A percentile compares a stretch with the other conserved stretches of the same genome.
These are phyloP conservation scores for Lepiota brunneoincarnata DNA, from an alignment of 768 basidiomycete genomes.

Conservation along the genomic window DNA sequence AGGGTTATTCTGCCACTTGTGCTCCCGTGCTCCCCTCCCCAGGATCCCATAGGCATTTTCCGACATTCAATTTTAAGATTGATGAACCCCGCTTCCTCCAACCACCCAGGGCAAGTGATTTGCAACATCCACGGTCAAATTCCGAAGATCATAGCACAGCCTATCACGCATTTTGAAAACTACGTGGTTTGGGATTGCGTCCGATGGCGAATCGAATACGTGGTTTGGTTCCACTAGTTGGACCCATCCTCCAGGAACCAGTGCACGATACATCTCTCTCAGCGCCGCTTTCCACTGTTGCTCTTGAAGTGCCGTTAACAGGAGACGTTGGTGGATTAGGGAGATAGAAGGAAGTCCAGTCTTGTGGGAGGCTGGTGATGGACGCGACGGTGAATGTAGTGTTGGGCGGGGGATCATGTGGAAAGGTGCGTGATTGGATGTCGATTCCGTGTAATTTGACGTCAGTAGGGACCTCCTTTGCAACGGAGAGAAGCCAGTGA, in stretches of 20 bases:
- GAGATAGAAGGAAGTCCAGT: neutral
- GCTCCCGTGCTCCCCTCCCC: neutral
- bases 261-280: slow-evolving; percentile 5
- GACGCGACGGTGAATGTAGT: neutral
- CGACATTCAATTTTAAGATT: neutral
- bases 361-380: neutral
- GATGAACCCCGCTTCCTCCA: slow-evolving; percentile 4
- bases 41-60: neutral
- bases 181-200: slow-evolving; percentile 1
- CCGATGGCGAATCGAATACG: neutral
- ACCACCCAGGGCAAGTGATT: neutral
- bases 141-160: neutral
- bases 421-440: neutral
- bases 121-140: slow-evolving; percentile 2
- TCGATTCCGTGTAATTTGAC: slow-evolving; percentile 2
- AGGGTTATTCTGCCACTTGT: neutral
- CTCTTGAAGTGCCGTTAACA: neutral
- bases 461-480: neutral
- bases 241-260: slow-evolving; percentile 12
- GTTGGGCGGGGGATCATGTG: neutral
- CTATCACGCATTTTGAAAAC: neutral
- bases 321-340: slow-evolving; percentile 7
- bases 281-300: slow-evolving; percentile 10
- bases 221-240: slow-evolving; percentile 10
- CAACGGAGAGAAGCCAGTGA: neutral